phyloP scores from a whole-genome alignment of 495 filamentous ascomycete species.

The Oleoguttula mirabilis region DNA sequence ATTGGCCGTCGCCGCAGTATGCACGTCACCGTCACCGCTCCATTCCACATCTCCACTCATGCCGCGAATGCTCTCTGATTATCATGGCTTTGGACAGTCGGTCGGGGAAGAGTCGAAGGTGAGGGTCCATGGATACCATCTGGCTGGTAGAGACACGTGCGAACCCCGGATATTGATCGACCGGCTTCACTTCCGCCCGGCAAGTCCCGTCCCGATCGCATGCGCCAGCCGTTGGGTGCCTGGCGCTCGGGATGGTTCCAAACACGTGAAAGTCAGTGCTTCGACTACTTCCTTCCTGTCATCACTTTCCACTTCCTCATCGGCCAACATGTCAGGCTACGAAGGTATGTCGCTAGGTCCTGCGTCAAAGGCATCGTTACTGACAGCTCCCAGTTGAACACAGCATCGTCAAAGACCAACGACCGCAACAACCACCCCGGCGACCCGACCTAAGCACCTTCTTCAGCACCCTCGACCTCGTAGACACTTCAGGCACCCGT shows the following conservation, averaged over 20 bases:
- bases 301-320: too few species aligned
- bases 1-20: background rate
- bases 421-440: slow-evolving; percentile 38
- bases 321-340: slow-evolving; percentile 30
- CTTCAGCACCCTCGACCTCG: slow-evolving; percentile 61
- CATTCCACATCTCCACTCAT: background rate
- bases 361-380: slow-evolving; percentile 1
- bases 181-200: too few species aligned
- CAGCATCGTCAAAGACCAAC: slow-evolving; percentile 41
- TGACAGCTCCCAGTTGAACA: slow-evolving; percentile 60
- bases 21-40: background rate
- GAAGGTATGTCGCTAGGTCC: slow-evolving; percentile 24
- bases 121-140: too few species aligned
- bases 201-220: too few species aligned
- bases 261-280: too few species aligned
- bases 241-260: too few species aligned
- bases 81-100: too few species aligned
- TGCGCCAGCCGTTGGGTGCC: too few species aligned
- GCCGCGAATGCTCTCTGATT: background rate
- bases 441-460: slow-evolving; percentile 83
- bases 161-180: too few species aligned
- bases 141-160: too few species aligned
- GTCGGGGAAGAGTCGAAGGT: too few species aligned
- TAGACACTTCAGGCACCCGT: slow-evolving; percentile 38
- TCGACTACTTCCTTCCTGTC: too few species aligned